A percentile compares a stretch with the other conserved stretches of the same genome.
These are phyloP conservation scores for Rosa hybrid DNA, from an alignment of 331 rosid species.

Conservation along the genomic window DNA sequence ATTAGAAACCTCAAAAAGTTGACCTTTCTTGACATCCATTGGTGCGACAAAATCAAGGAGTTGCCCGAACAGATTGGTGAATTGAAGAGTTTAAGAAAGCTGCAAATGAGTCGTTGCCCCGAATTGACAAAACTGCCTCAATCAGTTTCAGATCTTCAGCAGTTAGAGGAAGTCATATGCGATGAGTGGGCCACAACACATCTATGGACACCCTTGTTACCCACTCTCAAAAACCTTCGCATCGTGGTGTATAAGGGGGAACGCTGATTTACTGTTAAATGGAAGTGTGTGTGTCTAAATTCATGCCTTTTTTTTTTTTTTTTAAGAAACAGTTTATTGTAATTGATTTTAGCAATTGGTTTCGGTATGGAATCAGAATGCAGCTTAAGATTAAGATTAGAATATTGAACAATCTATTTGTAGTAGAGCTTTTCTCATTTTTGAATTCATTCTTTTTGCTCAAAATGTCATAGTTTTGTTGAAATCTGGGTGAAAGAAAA, in stretches of 20 bases:
- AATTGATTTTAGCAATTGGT: not conserved
- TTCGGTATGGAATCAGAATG: not conserved
- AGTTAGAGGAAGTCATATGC: not conserved
- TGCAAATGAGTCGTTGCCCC: accelerated
- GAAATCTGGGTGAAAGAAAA: not conserved
- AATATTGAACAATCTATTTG: too few relatives aligned
- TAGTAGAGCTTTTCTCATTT: too few relatives aligned
- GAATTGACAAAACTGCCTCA: not conserved
- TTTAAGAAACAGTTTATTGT: too few relatives aligned
- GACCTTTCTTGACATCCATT: not conserved
- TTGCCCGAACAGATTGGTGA: not conserved
- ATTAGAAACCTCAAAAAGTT: not conserved
- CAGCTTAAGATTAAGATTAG: not conserved
- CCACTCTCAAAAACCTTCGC: not conserved
- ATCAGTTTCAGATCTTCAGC: not conserved
- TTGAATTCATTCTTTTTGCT: too few relatives aligned
- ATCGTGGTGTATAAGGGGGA: not conserved
- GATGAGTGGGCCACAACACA: accelerated
- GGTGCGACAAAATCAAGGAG: accelerated
- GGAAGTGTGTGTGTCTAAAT: not conserved
- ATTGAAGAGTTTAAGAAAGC: not conserved
- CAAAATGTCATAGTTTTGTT: too few relatives aligned
- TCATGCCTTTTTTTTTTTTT: too few relatives aligned
- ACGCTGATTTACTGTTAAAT: not conserved
- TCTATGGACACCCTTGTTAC: not conserved